Evolutionary conservation across 2,329 filamentous ascomycete genomes (phyloP).

Genomic region (Phaeophleospora eucalypticola): DNA sequence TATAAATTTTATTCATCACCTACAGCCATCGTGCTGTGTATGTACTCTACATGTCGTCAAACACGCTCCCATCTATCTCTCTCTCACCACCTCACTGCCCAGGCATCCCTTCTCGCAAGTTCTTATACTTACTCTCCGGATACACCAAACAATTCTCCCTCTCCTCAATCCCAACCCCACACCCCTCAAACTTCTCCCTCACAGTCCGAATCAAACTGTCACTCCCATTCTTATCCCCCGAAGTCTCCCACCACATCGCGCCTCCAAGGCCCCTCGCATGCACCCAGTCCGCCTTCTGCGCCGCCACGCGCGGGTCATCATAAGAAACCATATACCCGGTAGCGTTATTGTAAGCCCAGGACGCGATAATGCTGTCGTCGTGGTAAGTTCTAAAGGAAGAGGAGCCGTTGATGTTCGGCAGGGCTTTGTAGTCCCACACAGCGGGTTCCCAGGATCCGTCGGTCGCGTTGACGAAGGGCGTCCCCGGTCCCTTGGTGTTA

Average conservation of each 20-base stretch:
- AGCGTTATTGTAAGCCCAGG: slow-evolving; percentile 67
- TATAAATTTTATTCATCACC: too few species aligned
- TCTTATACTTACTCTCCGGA: slow-evolving; percentile 52
- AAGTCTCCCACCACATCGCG: slow-evolving; percentile 68
- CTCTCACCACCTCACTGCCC: slow-evolving; percentile 17
- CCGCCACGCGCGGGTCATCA: slow-evolving; percentile 61
- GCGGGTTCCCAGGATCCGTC: slow-evolving; percentile 78
- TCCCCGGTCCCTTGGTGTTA: slow-evolving; percentile 69
- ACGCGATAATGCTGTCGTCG: slow-evolving; percentile 63
- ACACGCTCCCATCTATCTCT: too few species aligned
- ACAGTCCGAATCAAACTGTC: slow-evolving; percentile 51
- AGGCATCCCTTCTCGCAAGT: slow-evolving; percentile 43
- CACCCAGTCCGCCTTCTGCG: slow-evolving; percentile 67
- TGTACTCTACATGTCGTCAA: too few species aligned
- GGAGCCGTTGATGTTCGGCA: slow-evolving; percentile 33
- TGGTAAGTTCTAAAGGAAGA: slow-evolving; percentile 55
- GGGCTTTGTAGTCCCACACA: slow-evolving; percentile 50
- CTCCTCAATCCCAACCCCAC: slow-evolving; percentile 40
- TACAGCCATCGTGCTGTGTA: too few species aligned
- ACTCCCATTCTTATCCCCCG: slow-evolving; percentile 57
- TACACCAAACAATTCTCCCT: slow-evolving; percentile 47
- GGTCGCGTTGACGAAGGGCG: slow-evolving; percentile 64
- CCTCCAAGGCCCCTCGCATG: slow-evolving; percentile 65
- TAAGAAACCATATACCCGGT: slow-evolving; percentile 70
- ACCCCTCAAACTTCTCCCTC: slow-evolving; percentile 31